Percentiles rank a stretch among this genome's conserved stretches.
These are phyloP conservation scores for Aspergillus transmontanensis DNA, from an alignment of 2,329 filamentous ascomycete species.

Conservation along the genomic window DNA sequence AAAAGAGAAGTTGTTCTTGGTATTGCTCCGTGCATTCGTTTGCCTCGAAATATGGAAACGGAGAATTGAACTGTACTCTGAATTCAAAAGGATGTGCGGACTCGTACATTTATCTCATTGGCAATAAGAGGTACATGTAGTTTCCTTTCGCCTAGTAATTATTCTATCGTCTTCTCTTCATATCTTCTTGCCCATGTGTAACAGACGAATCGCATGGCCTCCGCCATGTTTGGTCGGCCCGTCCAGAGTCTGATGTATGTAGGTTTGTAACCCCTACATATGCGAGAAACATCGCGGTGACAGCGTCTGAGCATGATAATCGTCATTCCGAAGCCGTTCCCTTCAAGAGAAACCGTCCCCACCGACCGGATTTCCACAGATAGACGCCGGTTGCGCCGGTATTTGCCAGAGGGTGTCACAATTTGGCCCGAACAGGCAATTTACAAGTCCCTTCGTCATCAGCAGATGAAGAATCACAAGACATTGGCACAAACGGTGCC, in stretches of 20 bases:
- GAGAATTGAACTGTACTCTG: background rate
- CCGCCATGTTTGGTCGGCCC: constrained; percentile 17
- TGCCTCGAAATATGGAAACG: background rate
- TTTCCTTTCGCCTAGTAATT: too few species aligned
- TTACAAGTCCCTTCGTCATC: constrained; percentile 18
- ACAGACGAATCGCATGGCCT: constrained; percentile 21
- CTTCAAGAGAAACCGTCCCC: constrained; percentile 11
- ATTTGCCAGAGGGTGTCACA: constrained; percentile 27
- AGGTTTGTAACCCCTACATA: constrained; percentile 18
- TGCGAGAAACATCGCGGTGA: constrained; percentile 11
- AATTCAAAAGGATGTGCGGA: background rate
- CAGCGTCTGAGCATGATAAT: background rate
- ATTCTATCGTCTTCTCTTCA: background rate
- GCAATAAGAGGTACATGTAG: background rate
- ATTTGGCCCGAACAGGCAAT: constrained; percentile 15
- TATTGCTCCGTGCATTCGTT: background rate
- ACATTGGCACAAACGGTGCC: constrained; percentile 24
- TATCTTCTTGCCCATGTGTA: constrained; percentile 12
- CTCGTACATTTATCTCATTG: background rate
- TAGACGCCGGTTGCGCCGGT: constrained; percentile 23
- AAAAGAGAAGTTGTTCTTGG: background rate
- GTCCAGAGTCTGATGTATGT: constrained; percentile 17
- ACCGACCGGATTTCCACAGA: constrained; percentile 22
- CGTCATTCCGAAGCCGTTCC: background rate
- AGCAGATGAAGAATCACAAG: constrained; percentile 23